phyloP scores from a whole-genome alignment of 805 yeast genomes.

The Ogataea minuta region DNA sequence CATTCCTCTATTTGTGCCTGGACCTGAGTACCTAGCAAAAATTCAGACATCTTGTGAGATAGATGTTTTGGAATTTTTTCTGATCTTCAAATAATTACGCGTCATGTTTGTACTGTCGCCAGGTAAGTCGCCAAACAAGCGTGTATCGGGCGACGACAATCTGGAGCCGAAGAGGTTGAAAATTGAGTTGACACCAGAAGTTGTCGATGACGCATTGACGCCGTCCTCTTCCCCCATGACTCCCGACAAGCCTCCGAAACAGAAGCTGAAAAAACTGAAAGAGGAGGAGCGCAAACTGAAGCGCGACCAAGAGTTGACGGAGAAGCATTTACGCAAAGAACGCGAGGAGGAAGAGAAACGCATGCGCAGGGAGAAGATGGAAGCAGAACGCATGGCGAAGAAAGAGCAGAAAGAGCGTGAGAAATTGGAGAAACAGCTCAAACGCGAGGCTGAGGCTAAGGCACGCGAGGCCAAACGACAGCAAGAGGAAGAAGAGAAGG shows the following conservation, averaged over 20 bases:
- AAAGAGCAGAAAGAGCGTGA: conserved; percentile 32
- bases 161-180: conserved; percentile 6
- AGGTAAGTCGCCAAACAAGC: conserved; percentile 18
- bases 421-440: conserved; percentile 26
- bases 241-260: conserved; percentile 5
- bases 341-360: conserved; percentile 18
- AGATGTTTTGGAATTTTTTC: conserved; percentile 2
- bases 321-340: conserved; percentile 10
- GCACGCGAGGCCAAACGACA: conserved; percentile 29
- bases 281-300: conserved; percentile 11
- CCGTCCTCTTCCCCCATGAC: conserved; percentile 9
- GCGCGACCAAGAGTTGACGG: conserved; percentile 13
- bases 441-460: conserved; percentile 31
- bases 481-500: conserved; percentile 34
- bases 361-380: conserved; percentile 28
- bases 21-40: conserved; percentile 25
- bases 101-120: conserved; percentile 17
- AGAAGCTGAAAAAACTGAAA: conserved; percentile 7
- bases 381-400: conserved; percentile 24
- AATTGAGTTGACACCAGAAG: conserved; percentile 2
- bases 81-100: conserved; percentile 4
- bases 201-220: conserved; percentile 4
- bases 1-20: conserved; percentile 24
- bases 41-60: conserved; percentile 5
- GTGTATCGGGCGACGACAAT: conserved; percentile 7